Evolutionary conservation across 331 rosid genomes (phyloP).

Genomic region (Cucumis variabilis): DNA sequence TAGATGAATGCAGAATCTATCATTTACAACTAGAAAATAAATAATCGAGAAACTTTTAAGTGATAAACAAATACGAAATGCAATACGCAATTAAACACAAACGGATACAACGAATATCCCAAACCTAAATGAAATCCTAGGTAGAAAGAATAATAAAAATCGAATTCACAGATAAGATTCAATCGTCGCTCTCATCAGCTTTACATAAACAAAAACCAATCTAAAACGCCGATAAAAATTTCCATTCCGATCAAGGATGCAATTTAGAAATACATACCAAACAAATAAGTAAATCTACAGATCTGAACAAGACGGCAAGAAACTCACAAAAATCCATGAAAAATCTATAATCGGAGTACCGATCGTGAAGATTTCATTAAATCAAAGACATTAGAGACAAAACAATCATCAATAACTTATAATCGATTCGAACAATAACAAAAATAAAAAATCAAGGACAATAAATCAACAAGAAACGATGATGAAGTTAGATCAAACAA

Average conservation of each 20-base stretch:
- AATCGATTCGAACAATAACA: neutral
- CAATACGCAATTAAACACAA: neutral
- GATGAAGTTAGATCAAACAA: neutral
- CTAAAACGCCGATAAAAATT: neutral
- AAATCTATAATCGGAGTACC: neutral
- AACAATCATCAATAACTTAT: neutral
- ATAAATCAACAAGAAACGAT: neutral
- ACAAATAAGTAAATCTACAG: slow-evolving; percentile 1
- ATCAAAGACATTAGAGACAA: neutral
- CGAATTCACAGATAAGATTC: neutral
- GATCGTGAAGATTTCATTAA: neutral
- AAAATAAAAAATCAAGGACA: neutral
- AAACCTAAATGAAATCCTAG: neutral
- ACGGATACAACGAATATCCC: neutral
- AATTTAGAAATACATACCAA: neutral
- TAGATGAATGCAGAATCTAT: neutral
- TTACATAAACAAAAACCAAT: neutral
- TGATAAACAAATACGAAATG: too few relatives aligned
- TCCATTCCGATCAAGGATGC: neutral
- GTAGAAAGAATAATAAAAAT: too few relatives aligned
- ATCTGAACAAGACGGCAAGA: neutral
- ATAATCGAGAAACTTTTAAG: neutral
- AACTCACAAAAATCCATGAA: neutral
- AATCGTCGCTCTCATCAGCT: neutral
- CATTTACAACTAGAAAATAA: neutral